phyloP scores from a whole-genome alignment of 2,329 filamentous ascomycete species.

The Cladophialophora bantiana region DNA sequence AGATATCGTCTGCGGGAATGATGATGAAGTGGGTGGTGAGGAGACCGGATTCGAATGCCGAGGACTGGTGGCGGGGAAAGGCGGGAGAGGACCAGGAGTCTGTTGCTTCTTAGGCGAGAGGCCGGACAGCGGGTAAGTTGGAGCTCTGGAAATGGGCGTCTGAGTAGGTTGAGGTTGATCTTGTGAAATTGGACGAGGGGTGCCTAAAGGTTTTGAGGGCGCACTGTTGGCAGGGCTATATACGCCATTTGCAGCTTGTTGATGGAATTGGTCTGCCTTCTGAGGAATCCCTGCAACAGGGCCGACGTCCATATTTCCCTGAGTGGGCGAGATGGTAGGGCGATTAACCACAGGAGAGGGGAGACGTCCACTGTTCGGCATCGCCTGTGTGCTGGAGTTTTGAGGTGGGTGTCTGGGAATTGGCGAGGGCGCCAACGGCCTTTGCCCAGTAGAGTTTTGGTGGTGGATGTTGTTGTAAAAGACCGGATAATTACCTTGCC shows the following conservation, averaged over 20 bases:
- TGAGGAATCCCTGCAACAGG: conserved; percentile 55
- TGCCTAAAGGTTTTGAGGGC: conserved; percentile 46
- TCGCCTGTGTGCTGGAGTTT: conserved; percentile 43
- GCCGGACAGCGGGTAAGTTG: conserved; percentile 50
- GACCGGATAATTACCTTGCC: conserved; percentile 36
- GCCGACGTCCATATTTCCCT: conserved; percentile 58
- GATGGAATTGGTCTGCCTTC: conserved; percentile 34
- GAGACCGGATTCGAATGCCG: conserved; percentile 32
- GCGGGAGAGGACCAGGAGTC: conserved; percentile 44
- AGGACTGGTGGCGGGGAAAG: conserved; percentile 42
- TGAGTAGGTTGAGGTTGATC: conserved; percentile 22
- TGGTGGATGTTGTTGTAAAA: conserved; percentile 33
- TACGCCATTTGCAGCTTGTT: conserved; percentile 29
- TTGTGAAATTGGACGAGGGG: conserved; percentile 24
- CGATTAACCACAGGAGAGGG: conserved; percentile 54
- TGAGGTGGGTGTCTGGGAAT: conserved; percentile 51
- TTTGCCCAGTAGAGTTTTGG: conserved; percentile 42
- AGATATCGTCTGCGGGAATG: not conserved
- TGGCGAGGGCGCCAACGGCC: conserved; percentile 44
- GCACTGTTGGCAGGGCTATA: conserved; percentile 43
- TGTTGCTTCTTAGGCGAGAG: conserved; percentile 55
- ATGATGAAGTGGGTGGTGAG: conserved; percentile 3
- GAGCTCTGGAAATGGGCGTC: conserved; percentile 24
- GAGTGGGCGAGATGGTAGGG: conserved; percentile 57
- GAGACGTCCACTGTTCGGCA: conserved; percentile 39